phyloP scores from a whole-genome alignment of 495 filamentous ascomycete genomes.

The Neurospora africana region DNA sequence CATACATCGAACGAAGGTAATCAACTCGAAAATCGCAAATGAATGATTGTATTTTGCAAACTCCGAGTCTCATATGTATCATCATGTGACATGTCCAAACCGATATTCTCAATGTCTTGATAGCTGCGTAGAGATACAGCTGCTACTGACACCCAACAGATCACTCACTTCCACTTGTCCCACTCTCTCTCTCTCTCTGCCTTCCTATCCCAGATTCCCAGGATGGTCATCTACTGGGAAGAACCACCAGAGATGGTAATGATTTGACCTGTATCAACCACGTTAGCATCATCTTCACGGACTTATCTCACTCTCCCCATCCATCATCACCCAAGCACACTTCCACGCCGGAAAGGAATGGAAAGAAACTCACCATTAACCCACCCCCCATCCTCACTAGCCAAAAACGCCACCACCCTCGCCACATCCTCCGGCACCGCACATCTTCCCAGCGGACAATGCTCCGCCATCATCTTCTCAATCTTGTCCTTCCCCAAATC shows the following conservation, averaged over 20 bases:
- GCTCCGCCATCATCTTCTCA: conserved; percentile 24
- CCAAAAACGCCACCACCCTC: conserved; percentile 45
- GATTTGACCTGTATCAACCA: conserved; percentile 15
- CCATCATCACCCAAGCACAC: not conserved
- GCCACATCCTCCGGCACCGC: conserved; percentile 48
- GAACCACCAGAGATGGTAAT: conserved; percentile 28
- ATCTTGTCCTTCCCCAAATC: conserved; percentile 21
- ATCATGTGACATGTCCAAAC: too few relatives aligned
- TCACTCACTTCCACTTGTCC: not conserved
- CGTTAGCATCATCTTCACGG: conserved; percentile 1
- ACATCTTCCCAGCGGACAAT: conserved; percentile 25
- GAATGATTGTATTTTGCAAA: not conserved
- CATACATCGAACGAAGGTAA: too few relatives aligned
- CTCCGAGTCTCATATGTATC: not conserved
- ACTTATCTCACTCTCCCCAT: not conserved
- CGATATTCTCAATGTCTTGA: too few relatives aligned
- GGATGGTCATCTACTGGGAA: conserved; percentile 15
- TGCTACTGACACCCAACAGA: too few relatives aligned
- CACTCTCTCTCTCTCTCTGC: not conserved
- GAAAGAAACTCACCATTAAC: conserved; percentile 40
- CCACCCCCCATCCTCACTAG: conserved; percentile 49
- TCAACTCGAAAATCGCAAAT: not conserved
- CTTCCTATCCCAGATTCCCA: too few relatives aligned
- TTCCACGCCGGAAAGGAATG: not conserved
- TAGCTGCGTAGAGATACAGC: too few relatives aligned